Percentiles rank a stretch among this genome's conserved stretches.
These are phyloP conservation scores for Beauveria sp. DNA, from an alignment of 2,329 filamentous ascomycete species.

Conservation along the genomic window DNA sequence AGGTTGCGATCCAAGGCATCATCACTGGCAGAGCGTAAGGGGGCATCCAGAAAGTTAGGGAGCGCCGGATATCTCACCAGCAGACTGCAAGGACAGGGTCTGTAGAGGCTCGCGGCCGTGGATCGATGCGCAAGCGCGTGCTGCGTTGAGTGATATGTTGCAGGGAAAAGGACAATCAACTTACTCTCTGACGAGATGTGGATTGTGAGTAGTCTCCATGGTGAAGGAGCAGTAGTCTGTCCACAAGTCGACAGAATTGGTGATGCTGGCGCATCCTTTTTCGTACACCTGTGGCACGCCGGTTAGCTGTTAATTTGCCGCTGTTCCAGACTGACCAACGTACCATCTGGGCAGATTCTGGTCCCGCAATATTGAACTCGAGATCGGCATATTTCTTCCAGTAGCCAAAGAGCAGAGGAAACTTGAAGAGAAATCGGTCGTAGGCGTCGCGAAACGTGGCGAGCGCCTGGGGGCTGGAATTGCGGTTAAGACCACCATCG, in stretches of 20 bases:
- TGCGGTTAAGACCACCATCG: slow-evolving; percentile 90
- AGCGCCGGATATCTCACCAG: slow-evolving; percentile 65
- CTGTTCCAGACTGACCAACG: slow-evolving; percentile 19
- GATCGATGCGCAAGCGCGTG: slow-evolving; percentile 26
- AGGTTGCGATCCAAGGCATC: slow-evolving; percentile 39
- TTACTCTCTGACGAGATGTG: slow-evolving; percentile 99
- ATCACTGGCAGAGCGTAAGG: slow-evolving; percentile 61
- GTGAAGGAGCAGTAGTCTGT: slow-evolving; percentile 97
- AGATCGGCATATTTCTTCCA: slow-evolving; percentile 99
- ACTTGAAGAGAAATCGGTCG: slow-evolving; percentile 89
- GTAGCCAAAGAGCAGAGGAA: slow-evolving; percentile 92
- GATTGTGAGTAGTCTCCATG: slow-evolving; percentile 91
- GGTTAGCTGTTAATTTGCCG: slow-evolving; percentile 12
- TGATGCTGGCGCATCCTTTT: slow-evolving; percentile 85
- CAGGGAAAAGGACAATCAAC: slow-evolving; percentile 63
- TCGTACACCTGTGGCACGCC: slow-evolving; percentile 71
- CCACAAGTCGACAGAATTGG: slow-evolving; percentile 93
- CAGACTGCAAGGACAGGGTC: slow-evolving; percentile 30
- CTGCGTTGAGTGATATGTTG: slow-evolving; percentile 47
- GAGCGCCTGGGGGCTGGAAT: slow-evolving; percentile 91
- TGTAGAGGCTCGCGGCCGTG: slow-evolving; percentile 27
- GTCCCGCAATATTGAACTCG: slow-evolving; percentile 93
- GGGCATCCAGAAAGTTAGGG: slow-evolving; percentile 49
- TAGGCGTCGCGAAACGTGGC: slow-evolving; percentile 80
- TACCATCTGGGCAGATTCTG: slow-evolving; percentile 96